Evolutionary conservation across 345 rosid genomes (phyloP), one percentile per base, ranked within the genome.

Genomic region (Hibiscus trionum): DNA sequence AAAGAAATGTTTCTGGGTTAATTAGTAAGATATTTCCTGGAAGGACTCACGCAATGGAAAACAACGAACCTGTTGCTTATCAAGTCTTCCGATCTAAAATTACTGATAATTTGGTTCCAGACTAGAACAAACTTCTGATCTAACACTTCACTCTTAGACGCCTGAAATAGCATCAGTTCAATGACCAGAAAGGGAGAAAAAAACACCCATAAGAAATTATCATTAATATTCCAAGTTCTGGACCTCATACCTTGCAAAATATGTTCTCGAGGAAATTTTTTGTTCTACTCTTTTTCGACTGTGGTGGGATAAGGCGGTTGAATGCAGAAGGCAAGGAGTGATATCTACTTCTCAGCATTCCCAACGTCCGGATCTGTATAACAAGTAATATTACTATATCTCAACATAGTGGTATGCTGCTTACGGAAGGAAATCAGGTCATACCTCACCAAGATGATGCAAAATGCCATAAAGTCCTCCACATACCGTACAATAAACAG

Each of bases 391-490:
- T 82, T 70, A 84, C 82, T 37, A 37, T 37, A 31, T 37, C 42
- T 37, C 42, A 37, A 4, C 42, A 26, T 56, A 69, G 72, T 72
- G 58, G 63, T 11, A 74, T 47, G 55, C 57, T 69, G 21, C 44
- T 42, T 78, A 46, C 12, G 55, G 44, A 26, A 72, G 46, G 77
- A 78, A 57, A 76, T 85, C 91, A 21, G 6, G 21, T 78, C 84
- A 76, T 87, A 94, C 98, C 93, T 94, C 97, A 29, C 97, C 98
- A 81, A 94, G 98, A 83, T 91, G 98, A 82, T 94, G 90, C 75
- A 94, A 80, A 81, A 94, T 91, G 76, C 98, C 98, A 76, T 91
- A 91, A 77, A 94, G 76, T 75, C 98, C 98, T 71, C 98, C 97
- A 71, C 86, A 88, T 44, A 94, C 82, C 7, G 95, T 82, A 75